Evolutionary conservation across 164 flowering plant genomes (phyloP).

Genomic region (Akebia trifoliata): DNA sequence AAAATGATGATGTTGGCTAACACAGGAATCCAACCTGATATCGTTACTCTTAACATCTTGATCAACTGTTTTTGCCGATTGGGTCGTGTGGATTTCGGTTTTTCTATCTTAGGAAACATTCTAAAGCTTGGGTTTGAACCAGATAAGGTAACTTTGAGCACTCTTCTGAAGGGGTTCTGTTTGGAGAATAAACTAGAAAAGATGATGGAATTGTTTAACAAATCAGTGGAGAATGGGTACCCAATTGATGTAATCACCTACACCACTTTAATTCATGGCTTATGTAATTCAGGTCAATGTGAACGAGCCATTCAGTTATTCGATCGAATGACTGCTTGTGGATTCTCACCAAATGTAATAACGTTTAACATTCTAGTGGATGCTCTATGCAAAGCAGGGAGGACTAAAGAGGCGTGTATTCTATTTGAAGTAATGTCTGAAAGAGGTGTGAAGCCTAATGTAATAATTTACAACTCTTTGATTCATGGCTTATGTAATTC

Average conservation of each 20-base stretch:
- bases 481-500: conserved; percentile 1
- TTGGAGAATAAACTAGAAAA: background rate
- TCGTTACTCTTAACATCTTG: background rate
- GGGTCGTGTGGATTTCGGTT: conserved; percentile 1
- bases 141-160: background rate
- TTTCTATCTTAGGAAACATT: background rate
- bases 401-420: background rate
- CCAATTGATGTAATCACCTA: background rate
- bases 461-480: background rate
- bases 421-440: background rate
- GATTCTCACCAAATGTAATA: background rate
- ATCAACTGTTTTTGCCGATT: background rate
- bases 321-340: background rate
- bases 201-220: background rate
- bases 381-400: background rate
- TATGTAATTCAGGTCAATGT: background rate
- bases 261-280: background rate
- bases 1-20: background rate
- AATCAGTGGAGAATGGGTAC: background rate
- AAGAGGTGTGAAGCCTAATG: background rate
- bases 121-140: background rate
- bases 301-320: background rate
- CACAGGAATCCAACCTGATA: background rate
- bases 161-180: background rate
- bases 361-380: background rate